Evolutionary conservation across 257 asterid species (phyloP), one percentile per base, ranked within the genome.

Genomic region (Jacaranda mimosifolia): DNA sequence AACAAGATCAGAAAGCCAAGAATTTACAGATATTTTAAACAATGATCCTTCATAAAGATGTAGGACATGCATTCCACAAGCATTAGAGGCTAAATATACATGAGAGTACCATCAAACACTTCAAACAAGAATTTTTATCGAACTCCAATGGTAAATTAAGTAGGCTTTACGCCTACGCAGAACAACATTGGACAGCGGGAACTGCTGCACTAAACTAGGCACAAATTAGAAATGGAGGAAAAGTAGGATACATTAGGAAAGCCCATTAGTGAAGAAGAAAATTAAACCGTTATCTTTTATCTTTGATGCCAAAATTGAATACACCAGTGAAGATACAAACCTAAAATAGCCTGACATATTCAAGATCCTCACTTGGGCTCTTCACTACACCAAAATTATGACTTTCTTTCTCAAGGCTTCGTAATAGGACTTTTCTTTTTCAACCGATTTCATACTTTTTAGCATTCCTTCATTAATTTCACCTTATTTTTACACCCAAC

Each of bases 331-430:
- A 45, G 35, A 9, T 15, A 64, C 5, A 14, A 68, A 49, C 55
- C 10, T 14, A 39, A 77, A 60, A 46, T 55, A 58, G 38, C 76
- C 19, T 9, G 15, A 72, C 18, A 73, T 26, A 10, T 15, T 21
- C 64, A 55, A 76, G 49, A 36, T 15, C 70, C 19, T 18, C 26
- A 55, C 64, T 62, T 40, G 42, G 53, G 77, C 39, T 80, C 59
- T 38, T 60, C 52, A 74, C 63, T 18, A 36, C 76, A 55, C n/a
- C 70, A 17, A 51, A 60, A 52, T 40, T 67, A 15, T 58, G 17
- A 52, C 18, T 53, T 60, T 70, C 70, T 6, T 4, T 9, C 63
- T 46, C 39, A 58, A 67, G n/a, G 67, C 15, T 39, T 48, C 75
- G 19, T 1, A 26, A 10, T 26, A 19, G 4, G 5, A 1, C 11